A percentile compares a stretch with the other conserved stretches of the same genome.
phyloP scores from a whole-genome alignment of 2,329 filamentous ascomycete species.

The Fulvia fulva region DNA sequence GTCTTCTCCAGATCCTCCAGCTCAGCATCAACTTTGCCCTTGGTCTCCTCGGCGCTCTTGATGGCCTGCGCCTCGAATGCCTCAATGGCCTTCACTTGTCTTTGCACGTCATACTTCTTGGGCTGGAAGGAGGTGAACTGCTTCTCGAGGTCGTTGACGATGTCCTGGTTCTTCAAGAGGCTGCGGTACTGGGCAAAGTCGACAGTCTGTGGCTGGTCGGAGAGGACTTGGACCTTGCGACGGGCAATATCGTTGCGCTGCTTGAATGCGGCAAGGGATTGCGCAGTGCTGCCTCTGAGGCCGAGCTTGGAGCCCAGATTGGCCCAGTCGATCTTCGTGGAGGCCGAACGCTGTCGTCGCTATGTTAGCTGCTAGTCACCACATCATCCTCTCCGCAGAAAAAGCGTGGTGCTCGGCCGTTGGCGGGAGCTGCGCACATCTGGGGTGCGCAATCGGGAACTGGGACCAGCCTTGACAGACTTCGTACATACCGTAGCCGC shows the following conservation, averaged over 20 bases:
- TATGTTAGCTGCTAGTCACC: conserved; percentile 20
- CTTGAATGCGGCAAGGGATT: conserved; percentile 94
- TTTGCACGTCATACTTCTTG: conserved; percentile 81
- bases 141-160: conserved; percentile 96
- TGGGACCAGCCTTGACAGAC: background rate
- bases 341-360: conserved; percentile 78
- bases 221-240: conserved; percentile 82
- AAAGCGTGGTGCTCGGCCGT: background rate
- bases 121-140: conserved; percentile 91
- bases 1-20: conserved; percentile 91
- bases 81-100: conserved; percentile 97
- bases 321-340: conserved; percentile 98
- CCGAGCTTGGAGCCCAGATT: conserved; percentile 92
- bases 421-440: conserved; percentile 3
- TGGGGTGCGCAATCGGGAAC: background rate
- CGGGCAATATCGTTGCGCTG: conserved; percentile 99
- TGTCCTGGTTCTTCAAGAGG: conserved; percentile 89
- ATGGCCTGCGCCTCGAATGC: conserved; percentile 95
- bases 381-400: background rate
- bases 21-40: conserved; percentile 92
- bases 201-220: conserved; percentile 77
- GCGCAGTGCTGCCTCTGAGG: conserved; percentile 89
- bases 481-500: conserved; percentile 30
- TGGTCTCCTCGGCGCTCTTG: conserved; percentile 95
- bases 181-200: conserved; percentile 93